Evolutionary conservation across 345 rosid species (phyloP).

Genomic region (Syzygium grande): DNA sequence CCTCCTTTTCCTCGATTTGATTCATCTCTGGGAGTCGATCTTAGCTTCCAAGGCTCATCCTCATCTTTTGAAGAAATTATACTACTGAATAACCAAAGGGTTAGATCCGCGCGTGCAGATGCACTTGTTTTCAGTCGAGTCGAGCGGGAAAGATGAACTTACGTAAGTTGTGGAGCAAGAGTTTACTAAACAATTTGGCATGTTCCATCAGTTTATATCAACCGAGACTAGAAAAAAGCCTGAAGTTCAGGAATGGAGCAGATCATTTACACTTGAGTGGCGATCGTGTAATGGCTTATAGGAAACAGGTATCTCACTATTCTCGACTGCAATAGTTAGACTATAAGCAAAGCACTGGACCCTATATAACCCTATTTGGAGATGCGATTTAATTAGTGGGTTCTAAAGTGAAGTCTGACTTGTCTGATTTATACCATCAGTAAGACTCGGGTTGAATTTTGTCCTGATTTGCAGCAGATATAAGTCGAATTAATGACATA

Average conservation of each 20-base stretch:
- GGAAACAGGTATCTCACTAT: background rate
- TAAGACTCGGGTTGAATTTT: background rate
- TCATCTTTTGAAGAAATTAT: background rate
- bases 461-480: background rate
- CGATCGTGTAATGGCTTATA: background rate
- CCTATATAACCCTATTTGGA: background rate
- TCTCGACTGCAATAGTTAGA: background rate
- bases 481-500: background rate
- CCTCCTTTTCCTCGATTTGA: background rate
- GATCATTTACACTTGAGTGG: background rate
- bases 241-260: background rate
- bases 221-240: background rate
- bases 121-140: background rate
- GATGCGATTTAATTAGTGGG: background rate
- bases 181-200: background rate
- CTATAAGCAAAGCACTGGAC: background rate
- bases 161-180: background rate
- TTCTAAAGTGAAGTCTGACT: background rate
- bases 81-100: background rate
- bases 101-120: background rate
- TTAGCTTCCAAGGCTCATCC: background rate
- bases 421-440: background rate
- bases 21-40: background rate
- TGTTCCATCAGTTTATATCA: background rate
- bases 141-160: background rate